Conservation (phyloP, 306 rosid species). For the Sicyos edulis region DNA sequence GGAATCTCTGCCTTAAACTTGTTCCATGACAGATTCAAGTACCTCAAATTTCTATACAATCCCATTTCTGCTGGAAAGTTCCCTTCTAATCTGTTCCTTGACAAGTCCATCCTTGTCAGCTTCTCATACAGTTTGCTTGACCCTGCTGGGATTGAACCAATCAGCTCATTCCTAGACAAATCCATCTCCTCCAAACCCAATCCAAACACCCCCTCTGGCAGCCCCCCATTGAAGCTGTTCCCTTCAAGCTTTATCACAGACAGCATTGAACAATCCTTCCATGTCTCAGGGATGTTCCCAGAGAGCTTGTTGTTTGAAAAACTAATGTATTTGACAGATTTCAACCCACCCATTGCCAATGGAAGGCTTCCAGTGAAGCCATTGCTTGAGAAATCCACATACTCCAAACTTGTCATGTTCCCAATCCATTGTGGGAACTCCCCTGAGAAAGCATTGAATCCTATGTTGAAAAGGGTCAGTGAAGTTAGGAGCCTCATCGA, state of each 20-base stretch:
- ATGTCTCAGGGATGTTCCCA: conserved; percentile 57
- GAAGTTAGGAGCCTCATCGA: conserved; percentile 42
- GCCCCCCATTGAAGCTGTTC: conserved; percentile 53
- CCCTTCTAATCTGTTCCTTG: conserved; percentile 58
- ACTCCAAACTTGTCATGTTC: conserved; percentile 44
- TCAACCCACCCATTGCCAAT: conserved; percentile 42
- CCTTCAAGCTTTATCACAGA: conserved; percentile 41
- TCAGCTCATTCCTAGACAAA: conserved; percentile 48
- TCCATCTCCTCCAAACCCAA: conserved; percentile 66
- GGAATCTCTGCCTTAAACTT: conserved; percentile 58
- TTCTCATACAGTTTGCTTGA: conserved; percentile 52
- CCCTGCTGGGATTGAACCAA: conserved; percentile 58
- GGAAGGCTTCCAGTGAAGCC: conserved; percentile 53
- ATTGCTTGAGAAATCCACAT: conserved; percentile 59
- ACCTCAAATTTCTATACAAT: conserved; percentile 46
- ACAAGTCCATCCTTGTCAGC: conserved; percentile 51
- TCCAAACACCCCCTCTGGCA: conserved; percentile 73
- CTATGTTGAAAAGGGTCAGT: conserved; percentile 34
- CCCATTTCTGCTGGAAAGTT: conserved; percentile 63
- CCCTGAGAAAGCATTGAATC: conserved; percentile 43
- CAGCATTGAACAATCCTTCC: conserved; percentile 43
- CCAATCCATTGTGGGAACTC: conserved; percentile 71
- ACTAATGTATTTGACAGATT: conserved; percentile 41
- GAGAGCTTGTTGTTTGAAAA: conserved; percentile 50
- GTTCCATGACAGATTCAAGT: conserved; percentile 86